A percentile compares a stretch with the other conserved stretches of the same genome.
phyloP scores from a whole-genome alignment of 2,329 filamentous ascomycete species.

The Aspergillus nomiae region DNA sequence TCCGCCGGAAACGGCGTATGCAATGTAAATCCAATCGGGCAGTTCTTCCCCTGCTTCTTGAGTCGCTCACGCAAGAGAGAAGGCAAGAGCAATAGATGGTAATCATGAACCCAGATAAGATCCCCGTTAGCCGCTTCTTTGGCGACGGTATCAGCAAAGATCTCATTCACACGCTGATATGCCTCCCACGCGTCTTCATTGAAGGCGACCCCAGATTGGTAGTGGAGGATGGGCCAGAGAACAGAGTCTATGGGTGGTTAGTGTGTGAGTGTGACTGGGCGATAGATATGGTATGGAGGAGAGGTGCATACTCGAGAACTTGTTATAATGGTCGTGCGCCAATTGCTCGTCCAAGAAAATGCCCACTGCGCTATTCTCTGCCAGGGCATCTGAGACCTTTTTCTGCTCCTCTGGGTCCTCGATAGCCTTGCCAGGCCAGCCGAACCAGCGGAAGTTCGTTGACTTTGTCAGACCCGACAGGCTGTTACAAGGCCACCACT shows the following conservation, averaged over 20 bases:
- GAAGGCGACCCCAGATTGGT: conserved; percentile 92
- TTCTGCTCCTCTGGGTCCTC: conserved; percentile 70
- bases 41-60: conserved; percentile 69
- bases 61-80: conserved; percentile 80
- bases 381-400: conserved; percentile 69
- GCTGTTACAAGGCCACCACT: conserved; percentile 91
- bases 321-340: conserved; percentile 91
- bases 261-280: not conserved
- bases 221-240: conserved; percentile 95
- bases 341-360: conserved; percentile 87
- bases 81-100: conserved; percentile 93
- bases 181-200: conserved; percentile 86
- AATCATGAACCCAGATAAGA: conserved; percentile 94
- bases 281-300: not conserved
- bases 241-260: conserved; percentile 69
- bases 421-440: conserved; percentile 88
- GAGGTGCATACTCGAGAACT: conserved; percentile 77
- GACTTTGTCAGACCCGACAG: conserved; percentile 85
- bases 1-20: conserved; percentile 93
- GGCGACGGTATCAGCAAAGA: conserved; percentile 82
- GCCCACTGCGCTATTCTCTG: conserved; percentile 79
- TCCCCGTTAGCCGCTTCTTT: conserved; percentile 82
- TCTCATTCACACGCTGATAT: conserved; percentile 83
- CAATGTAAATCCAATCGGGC: conserved; percentile 93
- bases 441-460: conserved; percentile 92